Evolutionary conservation across 2,329 filamentous ascomycete genomes (phyloP).

Genomic region (Nigrospora sphaerica): DNA sequence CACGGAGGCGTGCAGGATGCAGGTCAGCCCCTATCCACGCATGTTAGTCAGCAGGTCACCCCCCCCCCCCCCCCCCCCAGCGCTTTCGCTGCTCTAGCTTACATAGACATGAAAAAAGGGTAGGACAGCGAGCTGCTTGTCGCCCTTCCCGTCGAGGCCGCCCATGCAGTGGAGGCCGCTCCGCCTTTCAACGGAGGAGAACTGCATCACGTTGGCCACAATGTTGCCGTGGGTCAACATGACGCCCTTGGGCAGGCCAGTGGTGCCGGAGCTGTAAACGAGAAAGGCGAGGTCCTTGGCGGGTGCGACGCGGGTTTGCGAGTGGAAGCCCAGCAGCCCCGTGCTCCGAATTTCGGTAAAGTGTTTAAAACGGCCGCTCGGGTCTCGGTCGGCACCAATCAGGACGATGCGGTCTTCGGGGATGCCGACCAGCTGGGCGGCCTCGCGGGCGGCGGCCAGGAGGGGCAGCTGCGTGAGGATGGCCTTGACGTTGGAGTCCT

Average conservation of each 20-base stretch:
- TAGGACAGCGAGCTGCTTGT: constrained; percentile 70
- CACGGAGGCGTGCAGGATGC: constrained; percentile 58
- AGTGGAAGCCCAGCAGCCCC: constrained; percentile 46
- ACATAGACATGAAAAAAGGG: constrained; percentile 93
- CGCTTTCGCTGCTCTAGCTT: constrained; percentile 17
- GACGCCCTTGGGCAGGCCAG: constrained; percentile 85
- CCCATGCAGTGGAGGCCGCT: constrained; percentile 49
- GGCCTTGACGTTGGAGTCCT: constrained; percentile 67
- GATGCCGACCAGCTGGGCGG: constrained; percentile 64
- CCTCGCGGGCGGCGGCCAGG: constrained; percentile 57
- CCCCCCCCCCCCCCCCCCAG: too few relatives aligned
- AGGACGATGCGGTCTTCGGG: constrained; percentile 66
- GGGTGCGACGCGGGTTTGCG: constrained; percentile 54
- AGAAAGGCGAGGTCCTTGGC: constrained; percentile 73
- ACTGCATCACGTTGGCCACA: constrained; percentile 63
- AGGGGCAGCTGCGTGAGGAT: constrained; percentile 67
- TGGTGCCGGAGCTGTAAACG: constrained; percentile 86
- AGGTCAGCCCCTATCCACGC: constrained; percentile 53
- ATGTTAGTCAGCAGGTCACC: not conserved
- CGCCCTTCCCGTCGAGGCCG: constrained; percentile 53
- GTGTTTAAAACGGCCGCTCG: constrained; percentile 55
- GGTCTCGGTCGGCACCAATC: constrained; percentile 63
- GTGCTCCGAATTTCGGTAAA: constrained; percentile 65
- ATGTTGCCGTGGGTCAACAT: constrained; percentile 81
- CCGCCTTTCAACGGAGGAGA: constrained; percentile 42